These are phyloP conservation scores for Pterulicium gracile DNA, from an alignment of 1,284 basidiomycete species.

Conservation along the genomic window DNA sequence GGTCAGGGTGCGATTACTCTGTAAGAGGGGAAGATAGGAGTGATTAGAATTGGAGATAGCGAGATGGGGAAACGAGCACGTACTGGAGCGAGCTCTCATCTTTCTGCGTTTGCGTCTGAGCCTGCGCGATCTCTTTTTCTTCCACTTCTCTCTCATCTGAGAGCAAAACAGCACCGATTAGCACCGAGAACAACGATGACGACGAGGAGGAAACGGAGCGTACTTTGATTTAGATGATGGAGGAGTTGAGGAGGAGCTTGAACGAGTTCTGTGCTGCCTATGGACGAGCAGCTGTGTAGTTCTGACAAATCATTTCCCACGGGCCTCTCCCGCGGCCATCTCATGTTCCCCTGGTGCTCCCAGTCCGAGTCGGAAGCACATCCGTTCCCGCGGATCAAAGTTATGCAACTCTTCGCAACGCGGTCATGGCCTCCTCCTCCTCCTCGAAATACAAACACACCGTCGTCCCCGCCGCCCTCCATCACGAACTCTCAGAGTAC, in stretches of 20 bases:
- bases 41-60: no score
- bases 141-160: slow-evolving; percentile 86
- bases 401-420: no score
- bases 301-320: slow-evolving; percentile 27
- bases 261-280: slow-evolving; percentile 8
- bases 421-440: neutral
- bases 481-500: slow-evolving; percentile 52
- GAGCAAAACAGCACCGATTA: slow-evolving; percentile 7
- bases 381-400: no score
- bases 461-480: slow-evolving; percentile 36
- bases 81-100: slow-evolving; percentile 85
- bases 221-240: slow-evolving; percentile 26
- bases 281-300: slow-evolving; percentile 34
- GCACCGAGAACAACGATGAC: slow-evolving; percentile 4
- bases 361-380: no score
- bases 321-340: no score
- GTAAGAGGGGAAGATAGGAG: slow-evolving; percentile 5
- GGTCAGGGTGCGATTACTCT: slow-evolving; percentile 25
- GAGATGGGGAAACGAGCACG: slow-evolving; percentile 25
- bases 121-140: slow-evolving; percentile 82
- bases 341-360: neutral
- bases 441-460: slow-evolving; percentile 29
- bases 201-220: neutral
- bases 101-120: slow-evolving; percentile 85
- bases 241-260: slow-evolving; percentile 19